Percentiles rank a stretch among this genome's conserved stretches.
Evolutionary conservation across 139 green algal species (phyloP).

Genomic region (Chlamydomonas sp.): DNA sequence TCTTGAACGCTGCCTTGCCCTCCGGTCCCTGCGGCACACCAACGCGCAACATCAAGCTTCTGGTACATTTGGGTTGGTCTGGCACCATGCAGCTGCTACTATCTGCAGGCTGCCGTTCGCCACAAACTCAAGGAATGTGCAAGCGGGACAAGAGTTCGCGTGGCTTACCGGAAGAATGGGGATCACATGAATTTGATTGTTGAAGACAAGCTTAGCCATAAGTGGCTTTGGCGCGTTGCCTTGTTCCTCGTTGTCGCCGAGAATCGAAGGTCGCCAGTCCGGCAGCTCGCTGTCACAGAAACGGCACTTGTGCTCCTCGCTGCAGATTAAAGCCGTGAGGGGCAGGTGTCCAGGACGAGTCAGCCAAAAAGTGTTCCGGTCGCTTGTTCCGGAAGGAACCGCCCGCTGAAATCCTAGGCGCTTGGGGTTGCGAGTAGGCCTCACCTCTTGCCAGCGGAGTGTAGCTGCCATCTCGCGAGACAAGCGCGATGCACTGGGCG

Average conservation of each 20-base stretch:
- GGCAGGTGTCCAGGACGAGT: not conserved
- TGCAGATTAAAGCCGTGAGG: not conserved
- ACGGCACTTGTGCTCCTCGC: constrained; percentile 15
- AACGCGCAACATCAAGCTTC: too few species aligned
- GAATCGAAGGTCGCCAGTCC: constrained; percentile 12
- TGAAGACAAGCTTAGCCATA: constrained; percentile 15
- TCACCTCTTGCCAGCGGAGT: constrained; percentile 4
- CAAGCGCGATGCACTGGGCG: constrained; percentile 8
- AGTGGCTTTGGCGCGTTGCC: constrained; percentile 5
- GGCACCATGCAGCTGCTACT: too few species aligned
- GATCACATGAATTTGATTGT: constrained; percentile 23
- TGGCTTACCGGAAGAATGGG: constrained; percentile 7
- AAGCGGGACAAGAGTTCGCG: too few species aligned
- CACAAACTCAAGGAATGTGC: too few species aligned
- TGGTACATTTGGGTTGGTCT: too few species aligned
- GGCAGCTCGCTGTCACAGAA: constrained; percentile 9
- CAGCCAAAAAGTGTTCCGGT: too few species aligned
- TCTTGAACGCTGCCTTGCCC: constrained; percentile 34
- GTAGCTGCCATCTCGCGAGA: constrained; percentile 28
- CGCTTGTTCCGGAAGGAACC: too few species aligned
- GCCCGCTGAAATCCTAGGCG: too few species aligned
- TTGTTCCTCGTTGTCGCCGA: not conserved
- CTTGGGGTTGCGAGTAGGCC: too few species aligned
- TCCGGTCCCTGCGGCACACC: not conserved
- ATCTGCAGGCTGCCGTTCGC: too few species aligned